phyloP scores from a whole-genome alignment of 2,329 filamentous ascomycete species.

The Pestalotiopsis sp. region DNA sequence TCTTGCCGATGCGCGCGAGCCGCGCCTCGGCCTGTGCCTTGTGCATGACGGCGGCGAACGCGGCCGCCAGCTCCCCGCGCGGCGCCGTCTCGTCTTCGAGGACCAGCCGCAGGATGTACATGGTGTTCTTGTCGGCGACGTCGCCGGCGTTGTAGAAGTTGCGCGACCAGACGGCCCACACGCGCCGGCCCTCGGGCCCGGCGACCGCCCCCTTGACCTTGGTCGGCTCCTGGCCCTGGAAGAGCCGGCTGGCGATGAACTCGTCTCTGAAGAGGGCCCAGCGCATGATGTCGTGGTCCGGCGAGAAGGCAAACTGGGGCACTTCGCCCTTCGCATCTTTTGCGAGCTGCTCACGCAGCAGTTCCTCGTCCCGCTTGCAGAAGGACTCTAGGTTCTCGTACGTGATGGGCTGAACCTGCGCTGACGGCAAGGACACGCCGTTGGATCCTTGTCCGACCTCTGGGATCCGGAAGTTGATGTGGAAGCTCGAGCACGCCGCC shows the following conservation, averaged over 20 bases:
- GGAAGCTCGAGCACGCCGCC: slow-evolving; percentile 71
- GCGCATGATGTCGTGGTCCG: slow-evolving; percentile 65
- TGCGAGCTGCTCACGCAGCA: slow-evolving; percentile 56
- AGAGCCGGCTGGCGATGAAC: slow-evolving; percentile 68
- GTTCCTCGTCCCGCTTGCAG: slow-evolving; percentile 62
- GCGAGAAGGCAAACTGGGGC: slow-evolving; percentile 64
- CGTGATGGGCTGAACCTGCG: slow-evolving; percentile 46
- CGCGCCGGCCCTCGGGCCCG: slow-evolving; percentile 48
- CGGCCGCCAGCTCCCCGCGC: slow-evolving; percentile 45
- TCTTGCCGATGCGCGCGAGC: slow-evolving; percentile 67
- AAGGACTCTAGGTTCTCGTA: slow-evolving; percentile 61
- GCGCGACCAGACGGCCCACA: slow-evolving; percentile 75
- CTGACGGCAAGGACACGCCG: slow-evolving; percentile 18
- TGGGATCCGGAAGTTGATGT: slow-evolving; percentile 60
- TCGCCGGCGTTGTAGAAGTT: slow-evolving; percentile 60
- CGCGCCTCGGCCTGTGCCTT: slow-evolving; percentile 70
- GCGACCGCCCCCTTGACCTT: slow-evolving; percentile 70
- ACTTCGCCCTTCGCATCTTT: slow-evolving; percentile 36
- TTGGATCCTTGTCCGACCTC: slow-evolving; percentile 30
- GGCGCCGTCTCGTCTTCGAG: slow-evolving; percentile 48
- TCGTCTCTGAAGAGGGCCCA: slow-evolving; percentile 85
- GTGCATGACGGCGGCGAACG: slow-evolving; percentile 63
- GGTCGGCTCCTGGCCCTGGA: slow-evolving; percentile 34
- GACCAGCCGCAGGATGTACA: slow-evolving; percentile 70
- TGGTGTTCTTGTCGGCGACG: slow-evolving; percentile 59